Evolutionary conservation across 768 basidiomycete genomes (phyloP), one percentile per base, ranked within the genome.

Genomic region (Hygrocybe coccinea): DNA sequence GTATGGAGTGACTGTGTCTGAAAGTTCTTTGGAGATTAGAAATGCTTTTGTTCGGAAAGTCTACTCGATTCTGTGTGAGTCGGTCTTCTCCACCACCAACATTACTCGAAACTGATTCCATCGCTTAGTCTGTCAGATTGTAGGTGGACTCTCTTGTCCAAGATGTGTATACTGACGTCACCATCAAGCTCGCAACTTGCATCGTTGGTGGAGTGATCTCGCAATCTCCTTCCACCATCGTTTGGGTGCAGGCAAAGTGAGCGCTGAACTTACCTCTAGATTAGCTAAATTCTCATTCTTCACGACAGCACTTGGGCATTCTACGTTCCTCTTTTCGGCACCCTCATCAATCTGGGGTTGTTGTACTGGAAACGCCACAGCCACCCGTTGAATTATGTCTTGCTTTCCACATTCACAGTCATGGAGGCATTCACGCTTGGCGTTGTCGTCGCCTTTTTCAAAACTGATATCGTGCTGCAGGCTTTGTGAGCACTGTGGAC

Each of bases 341-440:
- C 90, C 19, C 74, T 97, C 56, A 69, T 88, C 63, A 88, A 87
- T 58, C 82, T 97, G 25, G 84, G 85, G 1, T 71, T 90, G 35
- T 79, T 94, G 4, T 95, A 84, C 75, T 95, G 89, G 89, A 95
- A 97, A 72, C 85, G 95, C 55, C 94, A 95, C 70, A 84, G 82
- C 67, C 84, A 91, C 68, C 95, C 95, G 21, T 75, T 83, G 68
- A 99, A 99, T 71, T 76, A 95, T 56, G 77, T 91, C 45, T 75
- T 97, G 25, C 77, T 99, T 36, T 83, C 86, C 17, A 77, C 87
- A 1, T 99, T 98, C 72, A 99, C 97, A 8, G 65, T 89, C 21
- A 77, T 95, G 76, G 97, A 99, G 71, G 87, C 91, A 5, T 85
- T 91, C 67, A 86, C 92, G 10, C 76, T 99, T 47, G 97, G 97